These are phyloP conservation scores for Hanseniaspora taiwanica DNA, from an alignment of 805 yeast genomes.

Conservation along the genomic window DNA sequence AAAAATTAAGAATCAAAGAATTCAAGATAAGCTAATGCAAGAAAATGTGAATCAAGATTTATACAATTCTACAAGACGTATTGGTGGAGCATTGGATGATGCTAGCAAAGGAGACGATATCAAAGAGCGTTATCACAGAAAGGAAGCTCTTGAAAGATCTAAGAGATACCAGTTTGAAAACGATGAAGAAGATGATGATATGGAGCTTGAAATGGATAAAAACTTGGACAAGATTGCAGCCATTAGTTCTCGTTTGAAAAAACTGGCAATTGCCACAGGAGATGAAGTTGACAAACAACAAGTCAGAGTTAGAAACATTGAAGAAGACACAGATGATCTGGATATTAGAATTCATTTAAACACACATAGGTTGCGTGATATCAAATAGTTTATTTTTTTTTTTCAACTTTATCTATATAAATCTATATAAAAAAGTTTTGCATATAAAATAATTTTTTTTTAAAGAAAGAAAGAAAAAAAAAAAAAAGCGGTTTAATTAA, in stretches of 20 bases:
- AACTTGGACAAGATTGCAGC: constrained; percentile 69
- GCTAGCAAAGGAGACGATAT: constrained; percentile 20
- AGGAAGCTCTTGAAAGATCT: constrained; percentile 35
- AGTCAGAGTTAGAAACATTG: constrained; percentile 55
- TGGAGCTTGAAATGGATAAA: constrained; percentile 75
- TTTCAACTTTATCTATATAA: background rate
- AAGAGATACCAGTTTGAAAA: constrained; percentile 70
- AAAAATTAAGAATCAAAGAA: constrained; percentile 45
- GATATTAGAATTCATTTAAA: constrained; percentile 77
- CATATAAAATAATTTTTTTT: too few relatives aligned
- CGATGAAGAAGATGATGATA: constrained; percentile 84
- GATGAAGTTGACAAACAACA: constrained; percentile 74
- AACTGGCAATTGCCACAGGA: constrained; percentile 58
- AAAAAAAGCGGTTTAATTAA: background rate
- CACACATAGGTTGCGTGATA: constrained; percentile 50
- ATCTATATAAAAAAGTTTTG: too few relatives aligned
- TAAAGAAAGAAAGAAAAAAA: background rate
- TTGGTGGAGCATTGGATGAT: constrained; percentile 45
- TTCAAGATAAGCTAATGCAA: constrained; percentile 46
- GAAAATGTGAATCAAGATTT: constrained; percentile 48
- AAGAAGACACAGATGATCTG: constrained; percentile 70
- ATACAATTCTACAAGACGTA: constrained; percentile 53
- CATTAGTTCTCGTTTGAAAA: constrained; percentile 57
- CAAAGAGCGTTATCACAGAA: constrained; percentile 25
- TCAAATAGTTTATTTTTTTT: constrained; percentile 21